A percentile compares a stretch with the other conserved stretches of the same genome.
Evolutionary conservation across 495 filamentous ascomycete species (phyloP).

Genomic region (Oleoguttula mirabilis): DNA sequence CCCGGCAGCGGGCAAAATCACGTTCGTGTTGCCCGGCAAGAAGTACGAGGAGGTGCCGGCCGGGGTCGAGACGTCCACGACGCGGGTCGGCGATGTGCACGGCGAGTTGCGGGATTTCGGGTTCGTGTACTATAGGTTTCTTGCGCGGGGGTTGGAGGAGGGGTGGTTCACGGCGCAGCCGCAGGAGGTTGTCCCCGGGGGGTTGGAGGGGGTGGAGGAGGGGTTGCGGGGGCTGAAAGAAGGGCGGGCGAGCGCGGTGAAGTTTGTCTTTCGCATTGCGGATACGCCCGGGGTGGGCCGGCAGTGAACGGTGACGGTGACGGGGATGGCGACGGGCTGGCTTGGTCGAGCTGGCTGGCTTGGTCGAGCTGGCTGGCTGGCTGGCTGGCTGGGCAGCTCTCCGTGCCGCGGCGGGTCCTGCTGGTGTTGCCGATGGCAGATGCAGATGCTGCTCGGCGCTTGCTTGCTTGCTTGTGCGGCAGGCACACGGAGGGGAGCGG

Average conservation of each 20-base stretch:
- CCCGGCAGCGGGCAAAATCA: constrained; percentile 36
- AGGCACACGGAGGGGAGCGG: too few species aligned
- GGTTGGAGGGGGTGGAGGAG: constrained; percentile 44
- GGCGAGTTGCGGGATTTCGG: constrained; percentile 43
- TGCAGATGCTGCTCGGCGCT: too few species aligned
- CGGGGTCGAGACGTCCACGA: constrained; percentile 19
- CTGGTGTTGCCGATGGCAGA: too few species aligned
- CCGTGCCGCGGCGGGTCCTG: too few species aligned
- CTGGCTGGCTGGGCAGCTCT: too few species aligned
- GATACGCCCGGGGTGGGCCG: constrained; percentile 25
- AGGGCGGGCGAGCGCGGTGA: constrained; percentile 22
- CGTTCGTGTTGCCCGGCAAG: constrained; percentile 38
- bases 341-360: too few species aligned
- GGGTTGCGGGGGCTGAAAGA: constrained; percentile 38
- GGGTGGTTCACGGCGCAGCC: constrained; percentile 53
- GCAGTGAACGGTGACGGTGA: too few species aligned
- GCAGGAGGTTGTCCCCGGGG: constrained; percentile 47
- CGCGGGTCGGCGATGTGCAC: constrained; percentile 42
- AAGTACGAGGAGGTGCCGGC: constrained; percentile 24
- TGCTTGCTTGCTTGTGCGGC: too few species aligned
- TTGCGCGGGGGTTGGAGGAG: constrained; percentile 34
- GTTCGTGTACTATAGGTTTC: constrained; percentile 25
- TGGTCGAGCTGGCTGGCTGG: too few species aligned
- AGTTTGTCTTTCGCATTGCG: constrained; percentile 21
- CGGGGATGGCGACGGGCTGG: too few species aligned